Conservation (phyloP, 371 early-diverging fungal genomes). For the Phascolomyces articulosus region DNA sequence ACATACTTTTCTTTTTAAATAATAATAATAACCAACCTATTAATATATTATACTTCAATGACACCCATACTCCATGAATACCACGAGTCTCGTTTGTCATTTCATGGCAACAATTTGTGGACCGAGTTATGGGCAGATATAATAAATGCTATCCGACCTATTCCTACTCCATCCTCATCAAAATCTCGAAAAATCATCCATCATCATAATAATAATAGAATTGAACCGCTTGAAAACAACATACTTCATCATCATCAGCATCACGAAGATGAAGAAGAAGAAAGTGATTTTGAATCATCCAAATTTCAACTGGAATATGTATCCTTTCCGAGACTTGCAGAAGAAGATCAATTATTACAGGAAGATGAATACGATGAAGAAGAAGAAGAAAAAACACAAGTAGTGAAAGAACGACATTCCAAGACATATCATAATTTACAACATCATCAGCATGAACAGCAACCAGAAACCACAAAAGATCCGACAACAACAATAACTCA, state of each 20-base stretch:
- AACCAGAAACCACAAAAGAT: not conserved
- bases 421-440: not conserved
- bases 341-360: not conserved
- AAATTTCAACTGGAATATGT: constrained; percentile 12
- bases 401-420: not conserved
- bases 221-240: constrained; percentile 3
- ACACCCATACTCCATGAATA: constrained; percentile 5
- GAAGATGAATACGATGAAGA: not conserved
- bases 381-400: not conserved
- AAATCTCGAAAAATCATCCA: not conserved
- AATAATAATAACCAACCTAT: no score
- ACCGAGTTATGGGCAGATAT: constrained; percentile 4
- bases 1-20: not conserved
- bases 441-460: not conserved
- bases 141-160: constrained; percentile 7
- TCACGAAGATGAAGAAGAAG: not conserved
- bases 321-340: constrained; percentile 11
- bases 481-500: not conserved
- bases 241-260: not conserved
- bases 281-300: not conserved
- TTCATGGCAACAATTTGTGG: constrained; percentile 5
- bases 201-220: no score
- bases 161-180: not conserved
- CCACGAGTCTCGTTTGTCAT: constrained; percentile 2
- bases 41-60: not conserved